phyloP scores from a whole-genome alignment of 352 stramenopile genomes.

The Phytophthora constricta region DNA sequence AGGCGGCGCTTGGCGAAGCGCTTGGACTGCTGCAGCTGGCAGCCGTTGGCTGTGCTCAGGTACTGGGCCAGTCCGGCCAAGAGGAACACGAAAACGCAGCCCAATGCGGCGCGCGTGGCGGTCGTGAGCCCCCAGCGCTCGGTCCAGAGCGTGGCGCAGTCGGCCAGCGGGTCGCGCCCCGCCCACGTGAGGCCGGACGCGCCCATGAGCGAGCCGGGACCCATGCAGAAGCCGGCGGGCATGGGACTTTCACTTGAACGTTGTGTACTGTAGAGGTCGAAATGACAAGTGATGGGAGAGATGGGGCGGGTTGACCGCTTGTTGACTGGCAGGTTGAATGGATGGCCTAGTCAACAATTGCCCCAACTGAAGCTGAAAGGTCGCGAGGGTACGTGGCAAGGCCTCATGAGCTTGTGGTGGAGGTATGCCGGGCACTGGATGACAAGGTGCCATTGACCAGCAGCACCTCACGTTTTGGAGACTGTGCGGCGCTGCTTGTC shows the following conservation, averaged over 20 bases:
- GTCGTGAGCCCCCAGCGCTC: constrained; percentile 64
- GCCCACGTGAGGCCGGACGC: constrained; percentile 59
- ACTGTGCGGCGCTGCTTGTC: too few species aligned
- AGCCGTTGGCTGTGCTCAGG: constrained; percentile 50
- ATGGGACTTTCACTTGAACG: not conserved
- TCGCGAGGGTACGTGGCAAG: not conserved
- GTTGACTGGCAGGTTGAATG: too few species aligned
- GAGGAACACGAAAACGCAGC: constrained; percentile 56
- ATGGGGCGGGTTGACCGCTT: too few species aligned
- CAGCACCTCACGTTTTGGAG: too few species aligned
- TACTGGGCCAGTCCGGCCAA: constrained; percentile 68
- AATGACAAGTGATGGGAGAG: not conserved
- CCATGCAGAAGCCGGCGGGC: constrained; percentile 55
- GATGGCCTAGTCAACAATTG: not conserved
- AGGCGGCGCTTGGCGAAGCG: constrained; percentile 39
- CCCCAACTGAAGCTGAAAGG: not conserved
- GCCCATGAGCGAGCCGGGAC: constrained; percentile 70
- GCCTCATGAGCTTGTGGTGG: not conserved
- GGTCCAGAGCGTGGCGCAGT: constrained; percentile 78
- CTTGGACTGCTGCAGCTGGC: constrained; percentile 57
- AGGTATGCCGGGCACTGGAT: too few species aligned
- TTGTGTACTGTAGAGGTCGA: not conserved
- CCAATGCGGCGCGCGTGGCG: constrained; percentile 41
- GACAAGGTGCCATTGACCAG: too few species aligned
- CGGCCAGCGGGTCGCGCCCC: constrained; percentile 44